These are phyloP conservation scores for Backusella tuberculispora DNA, from an alignment of 192 early-diverging fungal species.

Conservation along the genomic window DNA sequence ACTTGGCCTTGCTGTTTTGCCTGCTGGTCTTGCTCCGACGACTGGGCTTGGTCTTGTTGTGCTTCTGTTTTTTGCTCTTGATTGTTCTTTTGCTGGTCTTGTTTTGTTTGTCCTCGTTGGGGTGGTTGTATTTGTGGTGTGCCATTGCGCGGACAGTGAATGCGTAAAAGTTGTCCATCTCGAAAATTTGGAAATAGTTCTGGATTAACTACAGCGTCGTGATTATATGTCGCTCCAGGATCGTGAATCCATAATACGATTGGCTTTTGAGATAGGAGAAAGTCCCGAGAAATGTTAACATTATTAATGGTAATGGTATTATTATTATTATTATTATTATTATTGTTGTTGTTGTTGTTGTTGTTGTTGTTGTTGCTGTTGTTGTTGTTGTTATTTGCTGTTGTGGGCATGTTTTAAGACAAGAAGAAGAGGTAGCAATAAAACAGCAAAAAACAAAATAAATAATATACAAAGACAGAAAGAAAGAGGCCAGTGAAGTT, in stretches of 20 bases:
- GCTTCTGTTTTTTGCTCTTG: constrained; percentile 8
- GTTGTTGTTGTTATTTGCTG: constrained; percentile 3
- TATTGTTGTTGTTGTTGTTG: not conserved
- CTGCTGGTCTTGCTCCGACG: constrained; percentile 17
- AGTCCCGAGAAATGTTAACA: not conserved
- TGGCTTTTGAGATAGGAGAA: constrained; percentile 29
- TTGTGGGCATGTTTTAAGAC: not conserved
- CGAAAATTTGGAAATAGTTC: constrained; percentile 63
- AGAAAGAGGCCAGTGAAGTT: too few species aligned
- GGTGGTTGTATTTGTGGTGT: constrained; percentile 4
- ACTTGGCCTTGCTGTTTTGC: constrained; percentile 20
- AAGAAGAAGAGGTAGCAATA: not conserved
- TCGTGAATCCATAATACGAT: constrained; percentile 36
- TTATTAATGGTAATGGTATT: constrained; percentile 9
- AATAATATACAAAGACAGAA: not conserved
- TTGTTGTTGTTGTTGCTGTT: not conserved
- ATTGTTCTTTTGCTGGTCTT: constrained; percentile 3
- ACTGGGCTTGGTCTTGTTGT: constrained; percentile 13
- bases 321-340: not conserved
- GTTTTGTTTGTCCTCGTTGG: constrained; percentile 6
- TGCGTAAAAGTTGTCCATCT: constrained; percentile 67
- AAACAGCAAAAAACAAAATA: constrained; percentile 15
- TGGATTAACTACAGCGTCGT: constrained; percentile 73
- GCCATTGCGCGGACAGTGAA: constrained; percentile 47
- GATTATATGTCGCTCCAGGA: constrained; percentile 24